phyloP scores from a whole-genome alignment of 2,329 filamentous ascomycete genomes.

The Botrytis galanthina region DNA sequence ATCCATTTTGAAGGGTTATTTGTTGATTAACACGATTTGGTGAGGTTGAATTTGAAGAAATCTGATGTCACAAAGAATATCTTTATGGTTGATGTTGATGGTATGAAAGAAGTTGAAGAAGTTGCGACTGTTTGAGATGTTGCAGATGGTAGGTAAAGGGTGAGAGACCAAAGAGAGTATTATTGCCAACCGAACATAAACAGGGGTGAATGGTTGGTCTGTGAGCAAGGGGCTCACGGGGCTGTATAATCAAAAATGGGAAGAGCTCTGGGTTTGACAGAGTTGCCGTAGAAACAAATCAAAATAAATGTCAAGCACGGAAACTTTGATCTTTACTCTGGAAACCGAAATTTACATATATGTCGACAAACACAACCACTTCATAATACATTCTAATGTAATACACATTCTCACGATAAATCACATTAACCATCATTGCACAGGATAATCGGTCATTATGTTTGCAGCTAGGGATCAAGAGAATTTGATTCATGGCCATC shows the following conservation, averaged over 20 bases:
- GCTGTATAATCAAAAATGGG: constrained; percentile 12
- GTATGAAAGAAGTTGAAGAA: constrained; percentile 13
- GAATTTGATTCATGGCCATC: constrained; percentile 75
- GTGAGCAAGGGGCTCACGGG: constrained; percentile 18
- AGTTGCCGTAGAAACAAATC: constrained; percentile 25
- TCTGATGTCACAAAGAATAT: constrained; percentile 9
- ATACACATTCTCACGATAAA: neutral
- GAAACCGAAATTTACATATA: neutral
- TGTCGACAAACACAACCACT: constrained; percentile 10
- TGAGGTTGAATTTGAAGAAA: neutral
- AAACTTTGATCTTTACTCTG: neutral
- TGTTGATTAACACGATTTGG: neutral
- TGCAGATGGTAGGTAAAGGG: constrained; percentile 14
- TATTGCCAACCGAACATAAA: constrained; percentile 23
- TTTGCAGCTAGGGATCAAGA: constrained; percentile 81
- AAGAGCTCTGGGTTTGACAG: constrained; percentile 1
- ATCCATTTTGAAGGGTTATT: constrained; percentile 61
- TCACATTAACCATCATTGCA: constrained; percentile 16
- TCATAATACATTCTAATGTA: constrained; percentile 15
- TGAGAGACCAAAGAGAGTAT: constrained; percentile 15
- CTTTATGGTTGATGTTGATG: constrained; percentile 17
- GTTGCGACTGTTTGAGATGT: constrained; percentile 16
- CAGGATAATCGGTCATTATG: constrained; percentile 50
- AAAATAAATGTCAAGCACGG: constrained; percentile 13
- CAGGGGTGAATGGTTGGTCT: constrained; percentile 19